Base-by-base conservation (phyloP, 768 basidiomycete species). In the Boletales sp. region DNA sequence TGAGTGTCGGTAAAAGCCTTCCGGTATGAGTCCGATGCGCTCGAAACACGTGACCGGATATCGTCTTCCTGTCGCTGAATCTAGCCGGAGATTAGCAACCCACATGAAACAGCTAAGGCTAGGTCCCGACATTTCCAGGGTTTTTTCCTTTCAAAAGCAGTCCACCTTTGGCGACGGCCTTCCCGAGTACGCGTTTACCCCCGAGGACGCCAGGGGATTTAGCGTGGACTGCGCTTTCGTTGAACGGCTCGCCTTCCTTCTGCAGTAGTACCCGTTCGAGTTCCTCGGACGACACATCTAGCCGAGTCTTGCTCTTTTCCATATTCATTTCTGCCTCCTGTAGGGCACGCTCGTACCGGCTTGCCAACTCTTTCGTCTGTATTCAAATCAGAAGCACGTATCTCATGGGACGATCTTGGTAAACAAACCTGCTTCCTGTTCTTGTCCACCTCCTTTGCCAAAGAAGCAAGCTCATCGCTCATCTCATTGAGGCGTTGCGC, bases 11-110 rank as follows among this genome's bases (percentile, higher is more conserved):
- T 82, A 30, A 96, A 86, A 2, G 91, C 85, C 69, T 96, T 94
- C 49, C 92, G 78, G 63, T 93, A 98, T 31, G 83, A 80, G 64
- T 97, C 95, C 21, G 90, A 92, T 10, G 89, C 83, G 41, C 74
- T 72, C 8, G 91, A 93, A 77, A 98, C 84, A 57, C 94, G 78
- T 30, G 80, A 74, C 49, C 96, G 77, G 44, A 95, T 83, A 65
- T 98, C 96, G 58, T 98, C 96, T 68, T 97, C 96, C 70, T 96
- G 94, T 50, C 87, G 79, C 70, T 87, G 87, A 48, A 96, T 84
- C 83, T 94, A 41, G 46, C 47, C 40, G 39, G 49, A 41, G 12
- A 32, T 59, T 18, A 61, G 46, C 47, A 7, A 28, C 41, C 17
- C 6, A 12, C 11, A 50, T 21, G 21, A 41, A 46, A 50, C 46